Base-by-base conservation (phyloP, 768 basidiomycete species). In the Coprinopsis cinerea region DNA sequence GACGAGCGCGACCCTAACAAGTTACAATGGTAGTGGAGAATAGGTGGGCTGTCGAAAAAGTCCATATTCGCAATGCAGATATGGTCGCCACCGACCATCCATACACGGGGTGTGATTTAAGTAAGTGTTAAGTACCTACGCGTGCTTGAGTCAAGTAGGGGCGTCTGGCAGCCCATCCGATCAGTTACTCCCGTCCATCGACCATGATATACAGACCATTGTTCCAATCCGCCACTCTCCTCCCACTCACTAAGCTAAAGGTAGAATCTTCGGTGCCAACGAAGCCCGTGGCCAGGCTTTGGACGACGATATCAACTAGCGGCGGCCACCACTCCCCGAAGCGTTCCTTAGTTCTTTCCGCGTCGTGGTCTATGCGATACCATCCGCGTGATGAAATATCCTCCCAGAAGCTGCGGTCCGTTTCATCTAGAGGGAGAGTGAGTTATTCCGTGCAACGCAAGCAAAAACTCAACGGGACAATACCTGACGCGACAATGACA, bases 221-320 rank as follows among this genome's bases (percentile, higher is more conserved):
- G 32, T 77, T 66, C 83, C 83, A 84, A 42, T 80, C 75, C 52
- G 75, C 62, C 36, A 82, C 81, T 32, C 82, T 64, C 27, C 74
- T 68, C 15, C 63, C 64, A 2, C 79, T 75, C 14, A 83, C 58
- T 40, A 78, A 56, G 39, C 77, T 77, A 61, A 80, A 78, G 20
- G 81, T 83, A 18, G 79, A 81, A 42, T 65, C 60, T 17, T 70
- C 61, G 2, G 79, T 82, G 10, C 82, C 82, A 11, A 84, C 75
- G 54, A 82, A 77, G 11, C 79, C 83, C 3, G 69, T 57, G 10
- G 71, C 79, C 39, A 67, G 65, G n/a, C 77, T 78, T 53, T 83
- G 80, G 26, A 76, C 67, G 4, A 75, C 75, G 9, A 77, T 71
- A 55, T 83, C 79, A 17, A 84, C 61, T 24, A 83, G 57, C 5